Evolutionary conservation across 208 protist genomes (phyloP).

Genomic region (Trypanosoma congolense): DNA sequence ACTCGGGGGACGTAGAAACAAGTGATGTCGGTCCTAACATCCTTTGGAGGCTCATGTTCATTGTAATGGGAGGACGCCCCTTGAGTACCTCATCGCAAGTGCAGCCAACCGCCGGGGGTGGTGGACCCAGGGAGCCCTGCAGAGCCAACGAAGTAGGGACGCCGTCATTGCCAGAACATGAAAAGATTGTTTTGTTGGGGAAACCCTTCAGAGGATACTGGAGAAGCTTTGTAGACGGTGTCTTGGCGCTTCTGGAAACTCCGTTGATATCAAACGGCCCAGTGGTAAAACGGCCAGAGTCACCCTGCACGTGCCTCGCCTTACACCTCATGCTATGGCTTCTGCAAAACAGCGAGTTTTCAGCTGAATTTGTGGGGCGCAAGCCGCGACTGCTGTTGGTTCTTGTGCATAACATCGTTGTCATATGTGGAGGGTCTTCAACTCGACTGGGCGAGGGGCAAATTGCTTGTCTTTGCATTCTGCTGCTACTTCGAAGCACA

Average conservation of each 20-base stretch:
- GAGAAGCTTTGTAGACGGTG: conserved; percentile 5
- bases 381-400: conserved; percentile 1
- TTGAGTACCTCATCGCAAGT: too few relatives aligned
- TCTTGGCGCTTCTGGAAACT: conserved; percentile 10
- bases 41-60: conserved; percentile 2
- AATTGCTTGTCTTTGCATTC: conserved; percentile 18
- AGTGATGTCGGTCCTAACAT: neutral
- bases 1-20: neutral
- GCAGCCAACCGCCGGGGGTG: too few relatives aligned
- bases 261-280: neutral
- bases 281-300: neutral
- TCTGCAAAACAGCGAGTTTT: conserved; percentile 3
- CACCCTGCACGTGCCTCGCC: neutral
- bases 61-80: too few relatives aligned
- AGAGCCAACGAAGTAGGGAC: too few relatives aligned
- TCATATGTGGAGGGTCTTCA: conserved; percentile 1
- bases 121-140: too few relatives aligned
- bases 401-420: conserved; percentile 12
- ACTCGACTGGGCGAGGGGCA: conserved; percentile 18
- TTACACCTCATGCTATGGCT: conserved; percentile 21
- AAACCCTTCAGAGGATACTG: neutral
- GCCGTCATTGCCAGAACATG: too few relatives aligned
- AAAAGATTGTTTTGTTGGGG: neutral
- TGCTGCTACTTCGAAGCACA: conserved; percentile 5
- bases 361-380: conserved; percentile 1